These are phyloP conservation scores for rapeseed (Brassica napus) DNA, from an alignment of 345 rosid species.

Conservation along the genomic window DNA sequence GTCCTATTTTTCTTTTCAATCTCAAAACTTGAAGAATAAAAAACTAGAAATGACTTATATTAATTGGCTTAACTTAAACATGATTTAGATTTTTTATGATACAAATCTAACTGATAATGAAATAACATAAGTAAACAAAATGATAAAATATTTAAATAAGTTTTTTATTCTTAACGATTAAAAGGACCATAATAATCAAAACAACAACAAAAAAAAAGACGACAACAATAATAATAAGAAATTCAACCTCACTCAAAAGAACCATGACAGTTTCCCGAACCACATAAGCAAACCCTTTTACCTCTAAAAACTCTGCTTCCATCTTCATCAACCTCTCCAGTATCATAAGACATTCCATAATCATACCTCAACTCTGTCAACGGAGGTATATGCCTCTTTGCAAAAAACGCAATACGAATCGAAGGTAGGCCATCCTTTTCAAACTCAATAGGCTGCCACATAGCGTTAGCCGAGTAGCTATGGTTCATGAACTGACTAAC, in stretches of 20 bases:
- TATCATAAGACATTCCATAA: slow-evolving; percentile 40
- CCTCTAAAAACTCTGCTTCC: background rate
- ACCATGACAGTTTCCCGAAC: slow-evolving; percentile 45
- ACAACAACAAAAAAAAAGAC: background rate
- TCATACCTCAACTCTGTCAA: slow-evolving; percentile 54
- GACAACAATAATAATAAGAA: background rate
- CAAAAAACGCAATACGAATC: slow-evolving; percentile 45
- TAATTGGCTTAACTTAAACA: too few species aligned
- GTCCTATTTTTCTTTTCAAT: too few species aligned
- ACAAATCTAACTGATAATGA: too few species aligned
- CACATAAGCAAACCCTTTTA: slow-evolving; percentile 56
- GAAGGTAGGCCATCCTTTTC: slow-evolving; percentile 13
- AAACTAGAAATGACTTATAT: too few species aligned
- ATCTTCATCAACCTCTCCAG: slow-evolving; percentile 16
- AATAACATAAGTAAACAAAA: too few species aligned
- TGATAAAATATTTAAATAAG: too few species aligned
- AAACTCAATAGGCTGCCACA: slow-evolving; percentile 61
- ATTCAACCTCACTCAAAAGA: slow-evolving; percentile 36
- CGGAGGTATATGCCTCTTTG: slow-evolving; percentile 48
- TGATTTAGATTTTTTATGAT: too few species aligned
- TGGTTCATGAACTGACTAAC: background rate
- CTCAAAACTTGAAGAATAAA: too few species aligned
- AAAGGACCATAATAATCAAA: background rate
- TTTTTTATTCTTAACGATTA: too few species aligned
- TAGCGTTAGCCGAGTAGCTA: slow-evolving; percentile 48